Evolutionary conservation across 306 rosid species (phyloP).

Genomic region (Prunus persica): DNA sequence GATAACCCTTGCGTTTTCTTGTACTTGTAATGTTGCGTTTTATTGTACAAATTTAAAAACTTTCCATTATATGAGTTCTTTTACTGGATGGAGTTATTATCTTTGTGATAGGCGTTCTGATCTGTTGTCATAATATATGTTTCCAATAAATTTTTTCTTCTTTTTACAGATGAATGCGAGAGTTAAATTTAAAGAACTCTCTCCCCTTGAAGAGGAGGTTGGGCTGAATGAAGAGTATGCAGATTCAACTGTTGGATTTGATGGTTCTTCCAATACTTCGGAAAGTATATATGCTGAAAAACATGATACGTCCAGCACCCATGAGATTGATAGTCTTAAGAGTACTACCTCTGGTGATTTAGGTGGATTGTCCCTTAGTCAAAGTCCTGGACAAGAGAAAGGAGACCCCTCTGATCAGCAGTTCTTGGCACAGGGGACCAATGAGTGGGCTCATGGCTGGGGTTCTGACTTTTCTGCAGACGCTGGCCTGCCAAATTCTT

Average conservation of each 20-base stretch:
- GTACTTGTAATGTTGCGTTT: neutral
- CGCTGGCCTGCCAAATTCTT: slow-evolving; percentile 52
- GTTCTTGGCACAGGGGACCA: slow-evolving; percentile 45
- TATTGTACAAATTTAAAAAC: neutral
- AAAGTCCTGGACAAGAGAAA: slow-evolving; percentile 68
- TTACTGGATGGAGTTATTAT: slow-evolving; percentile 4
- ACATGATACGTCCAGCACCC: slow-evolving; percentile 62
- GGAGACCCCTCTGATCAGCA: slow-evolving; percentile 53
- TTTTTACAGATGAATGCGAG: slow-evolving; percentile 58
- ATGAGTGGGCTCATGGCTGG: slow-evolving; percentile 78
- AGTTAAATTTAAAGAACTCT: slow-evolving; percentile 59
- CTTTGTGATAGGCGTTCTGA: slow-evolving; percentile 3
- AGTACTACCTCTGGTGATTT: slow-evolving; percentile 65
- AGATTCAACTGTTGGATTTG: slow-evolving; percentile 77
- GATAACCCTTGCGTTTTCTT: neutral
- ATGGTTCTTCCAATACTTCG: slow-evolving; percentile 88
- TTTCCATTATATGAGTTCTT: neutral
- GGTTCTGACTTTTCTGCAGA: slow-evolving; percentile 58
- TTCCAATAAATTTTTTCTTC: neutral
- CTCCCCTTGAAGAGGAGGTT: slow-evolving; percentile 59
- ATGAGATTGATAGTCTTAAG: slow-evolving; percentile 80
- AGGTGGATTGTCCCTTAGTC: slow-evolving; percentile 57
- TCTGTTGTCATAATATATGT: neutral
- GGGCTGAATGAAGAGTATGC: slow-evolving; percentile 69
- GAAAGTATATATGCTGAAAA: slow-evolving; percentile 83